Conservation (phyloP, 2,329 filamentous ascomycete genomes). For the Pseudocercospora musae region DNA sequence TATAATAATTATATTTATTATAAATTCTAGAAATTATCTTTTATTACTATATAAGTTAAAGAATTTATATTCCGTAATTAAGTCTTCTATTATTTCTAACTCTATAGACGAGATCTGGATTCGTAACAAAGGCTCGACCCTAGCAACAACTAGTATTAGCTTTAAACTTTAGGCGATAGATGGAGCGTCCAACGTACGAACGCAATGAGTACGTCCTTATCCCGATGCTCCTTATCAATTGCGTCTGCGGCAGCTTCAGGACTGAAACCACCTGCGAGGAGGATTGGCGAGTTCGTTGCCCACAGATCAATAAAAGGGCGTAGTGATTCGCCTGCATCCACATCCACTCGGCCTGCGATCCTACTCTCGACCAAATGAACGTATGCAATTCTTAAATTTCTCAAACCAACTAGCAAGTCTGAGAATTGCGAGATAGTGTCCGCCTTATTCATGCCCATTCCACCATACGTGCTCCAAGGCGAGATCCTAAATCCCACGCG, state of each 20-base stretch:
- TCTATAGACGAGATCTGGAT: slow-evolving; percentile 44
- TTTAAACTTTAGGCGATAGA: no score
- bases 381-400: slow-evolving; percentile 54
- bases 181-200: slow-evolving; percentile 30
- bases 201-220: slow-evolving; percentile 43
- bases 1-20: no score
- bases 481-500: slow-evolving; percentile 54
- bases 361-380: slow-evolving; percentile 59
- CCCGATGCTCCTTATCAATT: slow-evolving; percentile 35
- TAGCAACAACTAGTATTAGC: background rate
- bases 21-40: no score
- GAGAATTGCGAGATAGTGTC: slow-evolving; percentile 60
- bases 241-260: slow-evolving; percentile 39
- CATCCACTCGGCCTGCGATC: slow-evolving; percentile 41
- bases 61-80: background rate
- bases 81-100: background rate
- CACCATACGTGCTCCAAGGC: slow-evolving; percentile 59
- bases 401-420: slow-evolving; percentile 52
- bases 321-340: slow-evolving; percentile 35
- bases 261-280: slow-evolving; percentile 48
- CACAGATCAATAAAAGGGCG: slow-evolving; percentile 39
- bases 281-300: slow-evolving; percentile 44
- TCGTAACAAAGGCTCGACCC: slow-evolving; percentile 49
- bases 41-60: no score
- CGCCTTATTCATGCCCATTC: slow-evolving; percentile 54